Evolutionary conservation across 768 basidiomycete genomes (phyloP).

Genomic region (Holtermanniella nyarrowii): DNA sequence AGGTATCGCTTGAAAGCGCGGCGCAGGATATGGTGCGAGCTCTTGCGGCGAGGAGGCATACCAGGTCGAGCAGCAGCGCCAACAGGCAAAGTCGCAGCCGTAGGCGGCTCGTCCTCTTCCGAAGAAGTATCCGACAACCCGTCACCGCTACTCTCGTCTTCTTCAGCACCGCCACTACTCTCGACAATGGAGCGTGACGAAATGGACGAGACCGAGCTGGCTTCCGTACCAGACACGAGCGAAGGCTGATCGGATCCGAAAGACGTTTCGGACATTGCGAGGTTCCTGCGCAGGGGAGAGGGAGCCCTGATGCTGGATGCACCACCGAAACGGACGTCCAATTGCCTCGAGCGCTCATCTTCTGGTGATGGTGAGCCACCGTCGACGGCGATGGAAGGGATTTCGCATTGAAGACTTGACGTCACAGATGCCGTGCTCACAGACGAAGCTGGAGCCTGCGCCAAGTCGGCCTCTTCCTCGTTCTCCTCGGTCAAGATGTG

Average conservation of each 20-base stretch:
- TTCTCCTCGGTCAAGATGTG: constrained; percentile 27
- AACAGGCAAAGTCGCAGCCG: not conserved
- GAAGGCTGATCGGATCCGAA: not conserved
- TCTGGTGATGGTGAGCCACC: not conserved
- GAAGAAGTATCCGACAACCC: constrained; percentile 25
- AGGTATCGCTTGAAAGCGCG: constrained; percentile 91
- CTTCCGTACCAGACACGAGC: not conserved
- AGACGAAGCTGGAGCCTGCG: constrained; percentile 35
- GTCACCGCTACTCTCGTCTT: constrained; percentile 14
- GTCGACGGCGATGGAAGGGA: not conserved
- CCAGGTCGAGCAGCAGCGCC: constrained; percentile 9
- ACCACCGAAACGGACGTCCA: not conserved
- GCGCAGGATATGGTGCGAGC: constrained; percentile 60
- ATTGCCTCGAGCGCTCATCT: not conserved
- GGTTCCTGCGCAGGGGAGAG: constrained; percentile 21
- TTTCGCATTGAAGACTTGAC: no score
- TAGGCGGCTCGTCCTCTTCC: constrained; percentile 16
- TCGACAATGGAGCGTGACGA: not conserved
- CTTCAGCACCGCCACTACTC: constrained; percentile 4
- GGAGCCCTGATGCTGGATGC: constrained; percentile 11
- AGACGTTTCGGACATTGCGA: constrained; percentile 1
- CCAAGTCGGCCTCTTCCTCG: constrained; percentile 24
- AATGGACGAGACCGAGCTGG: not conserved
- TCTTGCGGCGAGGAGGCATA: constrained; percentile 29
- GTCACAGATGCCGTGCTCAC: no score